These are phyloP conservation scores for Sherardia arvensis DNA, from an alignment of 257 asterid genomes.

Conservation along the genomic window DNA sequence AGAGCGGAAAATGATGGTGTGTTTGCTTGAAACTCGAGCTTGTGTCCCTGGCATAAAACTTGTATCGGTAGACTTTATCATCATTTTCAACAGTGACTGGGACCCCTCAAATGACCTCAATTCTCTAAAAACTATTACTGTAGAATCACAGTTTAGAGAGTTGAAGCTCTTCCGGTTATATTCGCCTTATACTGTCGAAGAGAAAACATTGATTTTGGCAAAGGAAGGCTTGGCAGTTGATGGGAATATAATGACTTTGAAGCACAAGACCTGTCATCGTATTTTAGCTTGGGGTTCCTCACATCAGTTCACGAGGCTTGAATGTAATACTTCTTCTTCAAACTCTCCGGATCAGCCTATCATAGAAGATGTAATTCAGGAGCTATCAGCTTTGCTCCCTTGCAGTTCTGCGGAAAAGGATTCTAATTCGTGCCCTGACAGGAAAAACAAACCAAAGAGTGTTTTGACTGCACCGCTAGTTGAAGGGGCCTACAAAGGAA, in stretches of 20 bases:
- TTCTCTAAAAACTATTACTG: constrained; percentile 38
- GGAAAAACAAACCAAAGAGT: not conserved
- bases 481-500: constrained; percentile 29
- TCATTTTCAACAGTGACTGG: constrained; percentile 56
- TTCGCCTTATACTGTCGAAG: constrained; percentile 49
- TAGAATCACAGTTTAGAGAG: constrained; percentile 34
- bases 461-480: constrained; percentile 25
- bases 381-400: constrained; percentile 34
- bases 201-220: constrained; percentile 39
- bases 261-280: constrained; percentile 29
- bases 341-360: constrained; percentile 18
- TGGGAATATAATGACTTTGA: constrained; percentile 18
- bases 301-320: constrained; percentile 34
- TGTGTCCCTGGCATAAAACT: constrained; percentile 37
- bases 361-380: constrained; percentile 39
- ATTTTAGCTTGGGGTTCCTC: constrained; percentile 51
- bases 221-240: constrained; percentile 37
- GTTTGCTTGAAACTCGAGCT: constrained; percentile 49
- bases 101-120: constrained; percentile 50
- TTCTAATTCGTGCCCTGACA: constrained; percentile 5
- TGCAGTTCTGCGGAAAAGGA: constrained; percentile 11
- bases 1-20: constrained; percentile 31
- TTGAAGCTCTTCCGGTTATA: constrained; percentile 54
- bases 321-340: constrained; percentile 16
- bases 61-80: constrained; percentile 29